Base-by-base conservation (phyloP, 306 rosid species). In the Senna siamea region DNA sequence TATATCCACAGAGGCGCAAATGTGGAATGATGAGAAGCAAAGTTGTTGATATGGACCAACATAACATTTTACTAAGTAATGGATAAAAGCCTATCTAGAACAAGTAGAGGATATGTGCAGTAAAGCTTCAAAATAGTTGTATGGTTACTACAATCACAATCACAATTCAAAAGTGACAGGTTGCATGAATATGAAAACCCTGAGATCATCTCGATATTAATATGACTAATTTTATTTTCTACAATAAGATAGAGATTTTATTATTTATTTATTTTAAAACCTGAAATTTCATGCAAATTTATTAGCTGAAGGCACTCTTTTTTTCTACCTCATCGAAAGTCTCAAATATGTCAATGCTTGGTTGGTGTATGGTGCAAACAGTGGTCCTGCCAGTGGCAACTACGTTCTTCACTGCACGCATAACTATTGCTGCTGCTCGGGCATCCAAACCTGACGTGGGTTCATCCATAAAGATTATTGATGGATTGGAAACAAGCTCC, bases 381-480 rank as follows among this genome's bases (percentile, higher is more conserved):
- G 82, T 86, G 17, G 96, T 86, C 79, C 96, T 86, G 43, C 96
- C 96, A 2, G 96, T 88, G 68, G 75, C 79, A 26, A 85, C 90
- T 26, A 90, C 87, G 78, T 86, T 90, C 84, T 87, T 90, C 85
- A 88, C 96, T 73, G 96, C 92, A 70, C 96, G 90, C 87, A 90
- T 86, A 43, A 90, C 93, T 44, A 88, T 85, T 48, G 96, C 96
- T 34, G 93, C 96, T 72, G 93, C 87, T 48, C 93, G 84, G 5
- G 93, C 93, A 85, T 90, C 93, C 81, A 90, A 83, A 26, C 96
- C 93, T 14, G 93, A 88, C 48, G 96, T 90, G 43, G 96, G 96
- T 73, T 90, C 96, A 74, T 88, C 96, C 96, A 90, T 90, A 78
- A 90, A 88, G 72, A 90, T 86, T 74, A 90, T 90, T 10, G 93